phyloP scores from a whole-genome alignment of 805 yeast species.

The Candida piceae region DNA sequence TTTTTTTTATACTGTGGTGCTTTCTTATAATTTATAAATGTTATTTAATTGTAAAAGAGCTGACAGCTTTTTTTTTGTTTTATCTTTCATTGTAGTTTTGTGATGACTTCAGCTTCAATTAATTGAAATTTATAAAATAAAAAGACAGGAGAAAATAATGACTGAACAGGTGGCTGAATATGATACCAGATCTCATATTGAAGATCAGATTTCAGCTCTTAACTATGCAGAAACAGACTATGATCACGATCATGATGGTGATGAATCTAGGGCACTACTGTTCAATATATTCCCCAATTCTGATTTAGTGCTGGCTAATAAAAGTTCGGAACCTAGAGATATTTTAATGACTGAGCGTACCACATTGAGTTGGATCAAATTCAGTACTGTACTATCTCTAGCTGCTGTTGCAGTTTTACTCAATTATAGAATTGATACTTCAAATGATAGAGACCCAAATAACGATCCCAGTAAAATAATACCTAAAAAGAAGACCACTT shows the following conservation, averaged over 20 bases:
- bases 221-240: neutral
- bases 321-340: constrained; percentile 49
- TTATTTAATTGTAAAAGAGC: no score
- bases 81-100: no score
- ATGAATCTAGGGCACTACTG: constrained; percentile 8
- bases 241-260: neutral
- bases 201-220: neutral
- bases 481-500: constrained; percentile 12
- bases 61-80: no score
- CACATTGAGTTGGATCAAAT: constrained; percentile 43
- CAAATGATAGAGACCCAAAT: constrained; percentile 10
- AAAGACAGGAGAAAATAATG: no score
- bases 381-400: constrained; percentile 40
- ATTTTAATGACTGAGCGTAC: constrained; percentile 51
- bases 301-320: constrained; percentile 29
- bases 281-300: constrained; percentile 11
- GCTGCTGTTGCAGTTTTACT: constrained; percentile 43
- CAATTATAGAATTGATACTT: constrained; percentile 39
- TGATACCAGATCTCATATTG: neutral
- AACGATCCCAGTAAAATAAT: constrained; percentile 3
- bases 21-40: no score
- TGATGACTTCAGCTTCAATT: no score
- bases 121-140: no score
- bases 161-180: no score
- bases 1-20: no score